Evolutionary conservation across 192 early-diverging fungal genomes (phyloP), one percentile per base, ranked within the genome.

Genomic region (Anaeromyces robustus): DNA sequence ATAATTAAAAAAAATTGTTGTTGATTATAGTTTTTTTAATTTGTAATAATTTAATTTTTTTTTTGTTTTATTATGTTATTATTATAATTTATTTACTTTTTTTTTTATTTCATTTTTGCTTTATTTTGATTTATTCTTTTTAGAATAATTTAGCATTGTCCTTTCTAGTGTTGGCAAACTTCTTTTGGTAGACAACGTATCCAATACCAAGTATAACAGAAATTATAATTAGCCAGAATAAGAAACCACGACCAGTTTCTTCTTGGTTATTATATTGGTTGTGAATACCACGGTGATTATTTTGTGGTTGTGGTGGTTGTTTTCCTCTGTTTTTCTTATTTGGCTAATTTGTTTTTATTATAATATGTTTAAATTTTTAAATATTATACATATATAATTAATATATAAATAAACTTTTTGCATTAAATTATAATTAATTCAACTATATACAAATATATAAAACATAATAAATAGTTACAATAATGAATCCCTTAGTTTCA

Each of bases 401-500:
- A 11, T 32, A 11, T 7, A 32, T 32, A 32, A 32, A 3, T 11
- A 32, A 32, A n/a, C n/a, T n/a, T n/a, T n/a, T n/a, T n/a, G n/a
- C n/a, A n/a, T n/a, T n/a, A n/a, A n/a, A n/a, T n/a, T n/a, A n/a
- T n/a, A n/a, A n/a, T n/a, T n/a, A n/a, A n/a, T n/a, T n/a, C n/a
- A n/a, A n/a, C n/a, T n/a, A n/a, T n/a, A n/a, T n/a, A n/a, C n/a
- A n/a, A n/a, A n/a, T n/a, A n/a, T n/a, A n/a, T n/a, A n/a, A n/a
- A n/a, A n/a, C n/a, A n/a, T n/a, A n/a, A n/a, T 39, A 39, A 14
- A 39, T 39, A 68, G 6, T 22, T 68, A 68, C 52, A 68, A 81
- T 77, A 77, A 81, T 79, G 39, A 81, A 37, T 19, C 80, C 80
- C 77, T 81, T 30, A 1, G 80, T 30, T 19, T 39, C 29, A 12